Evolutionary conservation across 2,329 filamentous ascomycete genomes (phyloP), one percentile per base, ranked within the genome.

Genomic region (Arthroderma sp.): DNA sequence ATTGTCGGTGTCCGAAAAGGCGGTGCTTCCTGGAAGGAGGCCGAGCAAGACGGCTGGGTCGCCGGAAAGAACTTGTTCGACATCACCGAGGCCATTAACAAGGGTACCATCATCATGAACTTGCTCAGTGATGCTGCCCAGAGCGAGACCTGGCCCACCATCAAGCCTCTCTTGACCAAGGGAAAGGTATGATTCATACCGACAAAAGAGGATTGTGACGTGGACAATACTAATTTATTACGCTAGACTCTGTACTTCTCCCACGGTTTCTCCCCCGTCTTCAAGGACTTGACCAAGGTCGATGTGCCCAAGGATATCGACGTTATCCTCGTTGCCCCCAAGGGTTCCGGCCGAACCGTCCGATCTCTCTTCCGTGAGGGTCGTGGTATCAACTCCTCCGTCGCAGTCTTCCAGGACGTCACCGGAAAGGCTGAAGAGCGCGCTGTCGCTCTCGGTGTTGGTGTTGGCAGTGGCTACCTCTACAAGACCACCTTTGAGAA

Each of bases 401-500:
- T 96, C 63, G 91, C 91, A 68, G 87, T 98, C 71, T 96, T 69
- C 83, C 91, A 98, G 75, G 91, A 98, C 66, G 87, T 96, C 54
- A 94, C 87, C 53, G 91, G 91, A 69, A 85, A 95, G 73, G 91
- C 91, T 63, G 80, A 96, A 77, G 91, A 98, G 80, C 94, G 89
- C 79, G 91, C 91, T 60, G 73, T 94, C 61, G 91, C 91, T 58
- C 81, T 98, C 60, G 91, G 91, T 74, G 89, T 96, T 54, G 91
- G 89, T 65, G 84, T 98, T 66, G 91, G 89, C 68, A 87, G 83
- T 62, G 91, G 91, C 64, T 98, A 98, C 80, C 85, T 98, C 59
- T 98, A 98, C 81, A 85, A 96, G 83, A 98, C 91, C 66, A 98
- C 91, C 67, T 98, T 98, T 65, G 83, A 98, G 80, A 98, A 98